Conservation (phyloP, 805 yeast species). For the Kockiozyma suomiensis region DNA sequence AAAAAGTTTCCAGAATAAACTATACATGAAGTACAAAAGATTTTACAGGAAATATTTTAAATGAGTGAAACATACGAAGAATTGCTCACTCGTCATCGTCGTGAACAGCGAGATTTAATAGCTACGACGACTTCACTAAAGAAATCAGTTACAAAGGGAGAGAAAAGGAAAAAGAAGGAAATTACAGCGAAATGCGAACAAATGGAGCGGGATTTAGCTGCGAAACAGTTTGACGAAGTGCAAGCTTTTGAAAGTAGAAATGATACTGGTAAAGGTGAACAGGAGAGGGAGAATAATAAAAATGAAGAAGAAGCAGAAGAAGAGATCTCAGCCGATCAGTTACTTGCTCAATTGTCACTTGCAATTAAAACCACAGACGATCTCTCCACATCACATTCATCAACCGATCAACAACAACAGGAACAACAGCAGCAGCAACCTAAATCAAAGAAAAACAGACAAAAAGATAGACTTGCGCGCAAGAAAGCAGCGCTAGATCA, state of each 20-base stretch:
- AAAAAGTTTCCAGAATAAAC: no score
- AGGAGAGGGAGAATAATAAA: slow-evolving; percentile 20
- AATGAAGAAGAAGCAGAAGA: slow-evolving; percentile 30
- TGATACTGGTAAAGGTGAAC: no score
- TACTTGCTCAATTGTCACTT: slow-evolving; percentile 61
- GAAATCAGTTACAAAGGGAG: slow-evolving; percentile 78
- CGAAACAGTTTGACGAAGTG: slow-evolving; percentile 59
- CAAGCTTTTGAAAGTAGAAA: slow-evolving; percentile 1
- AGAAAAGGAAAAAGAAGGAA: slow-evolving; percentile 64
- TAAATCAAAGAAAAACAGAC: slow-evolving; percentile 61
- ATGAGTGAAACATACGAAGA: slow-evolving; percentile 50
- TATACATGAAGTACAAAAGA: no score
- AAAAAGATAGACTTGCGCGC: slow-evolving; percentile 77
- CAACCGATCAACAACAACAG: no score
- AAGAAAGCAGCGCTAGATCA: slow-evolving; percentile 69
- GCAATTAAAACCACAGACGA: slow-evolving; percentile 30
- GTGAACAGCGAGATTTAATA: slow-evolving; percentile 66
- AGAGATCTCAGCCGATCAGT: slow-evolving; percentile 47
- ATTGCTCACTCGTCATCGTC: slow-evolving; percentile 62
- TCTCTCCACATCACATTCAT: no score
- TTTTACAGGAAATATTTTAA: no score
- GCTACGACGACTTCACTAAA: slow-evolving; percentile 73
- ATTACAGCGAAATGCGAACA: slow-evolving; percentile 61
- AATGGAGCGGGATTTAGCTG: slow-evolving; percentile 59
- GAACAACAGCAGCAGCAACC: no score